Evolutionary conservation across 495 filamentous ascomycete genomes (phyloP).

Genomic region (Neurospora sp.): DNA sequence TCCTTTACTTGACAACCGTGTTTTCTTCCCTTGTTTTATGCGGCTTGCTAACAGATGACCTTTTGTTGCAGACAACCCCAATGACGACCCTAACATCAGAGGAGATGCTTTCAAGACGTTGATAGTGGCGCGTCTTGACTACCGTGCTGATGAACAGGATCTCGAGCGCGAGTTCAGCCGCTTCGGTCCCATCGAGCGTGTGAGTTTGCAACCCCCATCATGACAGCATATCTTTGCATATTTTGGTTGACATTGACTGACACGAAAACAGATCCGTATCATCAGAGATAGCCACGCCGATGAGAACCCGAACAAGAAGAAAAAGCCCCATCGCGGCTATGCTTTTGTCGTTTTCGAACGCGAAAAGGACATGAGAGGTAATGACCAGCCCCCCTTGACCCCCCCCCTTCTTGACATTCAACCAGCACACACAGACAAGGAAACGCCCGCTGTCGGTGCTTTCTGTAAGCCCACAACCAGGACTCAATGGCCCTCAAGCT

Average conservation of each 20-base stretch:
- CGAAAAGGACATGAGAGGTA: conserved; percentile 99
- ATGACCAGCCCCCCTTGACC: conserved; percentile 30
- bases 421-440: conserved; percentile 2
- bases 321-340: conserved; percentile 83
- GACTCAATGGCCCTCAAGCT: conserved; percentile 45
- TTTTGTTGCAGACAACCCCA: conserved; percentile 48
- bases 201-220: conserved; percentile 30
- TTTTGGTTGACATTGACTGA: neutral
- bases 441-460: conserved; percentile 1
- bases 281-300: conserved; percentile 58
- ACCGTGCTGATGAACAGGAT: conserved; percentile 79
- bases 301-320: conserved; percentile 62
- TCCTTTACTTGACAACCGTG: conserved; percentile 1
- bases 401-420: conserved; percentile 27
- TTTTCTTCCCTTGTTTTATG: neutral
- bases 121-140: conserved; percentile 83
- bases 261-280: conserved; percentile 64
- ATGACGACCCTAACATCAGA: conserved; percentile 70
- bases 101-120: conserved; percentile 94
- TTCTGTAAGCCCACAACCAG: conserved; percentile 19
- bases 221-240: neutral
- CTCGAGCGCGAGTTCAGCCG: conserved; percentile 90
- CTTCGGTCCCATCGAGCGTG: conserved; percentile 89
- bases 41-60: conserved; percentile 4
- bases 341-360: conserved; percentile 96